These are phyloP conservation scores for Pseudonectria foliicola DNA, from an alignment of 2,329 filamentous ascomycete species.

Conservation along the genomic window DNA sequence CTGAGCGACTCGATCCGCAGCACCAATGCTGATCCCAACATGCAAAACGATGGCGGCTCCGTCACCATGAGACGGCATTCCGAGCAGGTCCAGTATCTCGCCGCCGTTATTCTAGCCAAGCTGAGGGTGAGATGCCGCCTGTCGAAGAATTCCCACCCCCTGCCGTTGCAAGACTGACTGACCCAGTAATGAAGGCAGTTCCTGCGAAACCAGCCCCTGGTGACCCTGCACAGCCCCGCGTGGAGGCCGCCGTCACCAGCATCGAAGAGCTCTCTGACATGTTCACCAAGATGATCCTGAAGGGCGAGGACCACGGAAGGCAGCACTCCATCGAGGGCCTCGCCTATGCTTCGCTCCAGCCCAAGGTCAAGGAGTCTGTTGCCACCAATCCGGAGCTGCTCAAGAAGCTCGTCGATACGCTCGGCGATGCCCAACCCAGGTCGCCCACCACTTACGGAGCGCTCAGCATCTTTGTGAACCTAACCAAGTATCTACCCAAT, in stretches of 20 bases:
- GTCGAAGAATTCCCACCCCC: background rate
- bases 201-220: constrained; percentile 34
- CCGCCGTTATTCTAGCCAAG: constrained; percentile 72
- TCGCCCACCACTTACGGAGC: constrained; percentile 76
- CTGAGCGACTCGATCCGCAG: constrained; percentile 47
- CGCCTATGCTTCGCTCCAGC: constrained; percentile 82
- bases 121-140: constrained; percentile 41
- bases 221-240: constrained; percentile 34
- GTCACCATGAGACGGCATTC: constrained; percentile 55
- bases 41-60: constrained; percentile 54
- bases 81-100: constrained; percentile 54
- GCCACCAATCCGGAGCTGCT: constrained; percentile 62
- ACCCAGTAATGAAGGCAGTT: constrained; percentile 47
- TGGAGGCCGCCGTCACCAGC: constrained; percentile 49
- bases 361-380: constrained; percentile 77
- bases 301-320: constrained; percentile 48
- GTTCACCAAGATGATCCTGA: constrained; percentile 60
- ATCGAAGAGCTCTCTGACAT: constrained; percentile 59
- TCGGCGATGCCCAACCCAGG: constrained; percentile 52
- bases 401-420: constrained; percentile 57
- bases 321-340: constrained; percentile 81
- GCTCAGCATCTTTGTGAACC: constrained; percentile 76
- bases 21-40: constrained; percentile 45
- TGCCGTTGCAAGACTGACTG: constrained; percentile 38
- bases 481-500: constrained; percentile 71